Conservation (phyloP, 2,329 filamentous ascomycete species). For the Macroventuria anomochaeta region DNA sequence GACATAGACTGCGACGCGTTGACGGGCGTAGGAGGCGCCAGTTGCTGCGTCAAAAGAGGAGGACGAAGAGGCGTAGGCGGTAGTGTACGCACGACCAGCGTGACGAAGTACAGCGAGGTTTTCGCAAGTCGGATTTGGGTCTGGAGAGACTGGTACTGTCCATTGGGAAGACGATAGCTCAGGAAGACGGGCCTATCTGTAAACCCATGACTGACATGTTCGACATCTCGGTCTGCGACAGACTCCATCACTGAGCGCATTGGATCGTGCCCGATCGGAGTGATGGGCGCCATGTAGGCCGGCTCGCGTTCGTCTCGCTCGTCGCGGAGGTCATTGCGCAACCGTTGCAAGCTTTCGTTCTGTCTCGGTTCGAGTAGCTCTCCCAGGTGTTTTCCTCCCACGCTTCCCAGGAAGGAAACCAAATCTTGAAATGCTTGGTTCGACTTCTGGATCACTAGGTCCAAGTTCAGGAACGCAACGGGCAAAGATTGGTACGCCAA, state of each 20-base stretch:
- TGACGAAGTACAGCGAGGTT: conserved; percentile 55
- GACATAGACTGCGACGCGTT: conserved; percentile 37
- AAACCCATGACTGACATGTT: conserved; percentile 53
- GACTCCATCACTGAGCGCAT: conserved; percentile 50
- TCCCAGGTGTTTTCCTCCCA: conserved; percentile 49
- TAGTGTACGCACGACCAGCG: conserved; percentile 47
- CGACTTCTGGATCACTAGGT: conserved; percentile 55
- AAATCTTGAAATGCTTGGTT: conserved; percentile 55
- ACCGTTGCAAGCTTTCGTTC: conserved; percentile 51
- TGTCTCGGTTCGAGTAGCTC: conserved; percentile 54
- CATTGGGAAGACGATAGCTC: conserved; percentile 46
- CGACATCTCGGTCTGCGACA: conserved; percentile 52
- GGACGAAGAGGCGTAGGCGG: conserved; percentile 33
- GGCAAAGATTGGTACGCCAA: conserved; percentile 40
- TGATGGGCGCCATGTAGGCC: conserved; percentile 59
- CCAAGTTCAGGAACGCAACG: conserved; percentile 55
- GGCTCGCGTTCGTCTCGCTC: conserved; percentile 58
- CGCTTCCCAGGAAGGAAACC: conserved; percentile 48
- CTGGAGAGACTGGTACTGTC: conserved; percentile 45
- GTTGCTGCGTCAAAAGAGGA: conserved; percentile 44
- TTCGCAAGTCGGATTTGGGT: conserved; percentile 50
- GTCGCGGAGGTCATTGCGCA: conserved; percentile 54
- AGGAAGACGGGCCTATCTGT: conserved; percentile 51
- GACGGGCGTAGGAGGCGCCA: conserved; percentile 39
- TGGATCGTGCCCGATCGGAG: conserved; percentile 52